These are phyloP conservation scores for Aspergillus pseudoviridinutans DNA, from an alignment of 2,329 filamentous ascomycete species.

Conservation along the genomic window DNA sequence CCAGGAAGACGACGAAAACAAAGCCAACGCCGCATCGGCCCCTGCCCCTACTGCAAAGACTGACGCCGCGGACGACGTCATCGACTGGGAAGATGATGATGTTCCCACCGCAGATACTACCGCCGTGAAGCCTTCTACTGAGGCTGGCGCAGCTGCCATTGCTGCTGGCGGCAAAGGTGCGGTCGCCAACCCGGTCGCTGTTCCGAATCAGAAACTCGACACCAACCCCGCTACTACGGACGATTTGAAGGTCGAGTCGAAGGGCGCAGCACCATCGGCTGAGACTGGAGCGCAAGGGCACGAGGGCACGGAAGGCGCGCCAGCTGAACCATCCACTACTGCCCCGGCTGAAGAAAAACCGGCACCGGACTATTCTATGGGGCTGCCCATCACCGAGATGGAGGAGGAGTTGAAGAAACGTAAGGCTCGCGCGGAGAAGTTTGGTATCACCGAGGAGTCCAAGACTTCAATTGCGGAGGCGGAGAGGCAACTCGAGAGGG, in stretches of 20 bases:
- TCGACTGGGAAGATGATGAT: slow-evolving; percentile 45
- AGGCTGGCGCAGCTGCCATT: slow-evolving; percentile 30
- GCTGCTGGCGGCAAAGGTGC: slow-evolving; percentile 37
- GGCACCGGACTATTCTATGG: slow-evolving; percentile 37
- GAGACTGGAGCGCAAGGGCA: slow-evolving; percentile 10
- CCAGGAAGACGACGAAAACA: slow-evolving; percentile 40
- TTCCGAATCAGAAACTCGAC: slow-evolving; percentile 38
- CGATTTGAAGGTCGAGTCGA: slow-evolving; percentile 35
- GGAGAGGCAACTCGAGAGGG: slow-evolving; percentile 43
- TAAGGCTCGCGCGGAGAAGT: slow-evolving; percentile 47
- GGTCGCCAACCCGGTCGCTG: slow-evolving; percentile 36
- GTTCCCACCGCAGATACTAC: slow-evolving; percentile 23
- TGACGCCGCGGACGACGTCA: slow-evolving; percentile 39
- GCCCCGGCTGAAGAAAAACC: slow-evolving; percentile 29
- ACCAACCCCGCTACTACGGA: slow-evolving; percentile 36
- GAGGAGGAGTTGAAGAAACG: slow-evolving; percentile 47
- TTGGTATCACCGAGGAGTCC: slow-evolving; percentile 42
- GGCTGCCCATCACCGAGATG: slow-evolving; percentile 41
- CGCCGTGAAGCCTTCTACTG: slow-evolving; percentile 26
- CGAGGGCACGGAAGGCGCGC: slow-evolving; percentile 14
- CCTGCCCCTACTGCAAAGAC: slow-evolving; percentile 22
- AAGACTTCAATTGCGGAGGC: slow-evolving; percentile 39
- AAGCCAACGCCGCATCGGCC: slow-evolving; percentile 11
- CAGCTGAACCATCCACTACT: slow-evolving; percentile 15
- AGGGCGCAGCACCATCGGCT: slow-evolving; percentile 12